Percentiles rank a stretch among this genome's conserved stretches.
These are phyloP conservation scores for Dalechampia spathulata DNA, from an alignment of 441 rosid species.

Conservation along the genomic window DNA sequence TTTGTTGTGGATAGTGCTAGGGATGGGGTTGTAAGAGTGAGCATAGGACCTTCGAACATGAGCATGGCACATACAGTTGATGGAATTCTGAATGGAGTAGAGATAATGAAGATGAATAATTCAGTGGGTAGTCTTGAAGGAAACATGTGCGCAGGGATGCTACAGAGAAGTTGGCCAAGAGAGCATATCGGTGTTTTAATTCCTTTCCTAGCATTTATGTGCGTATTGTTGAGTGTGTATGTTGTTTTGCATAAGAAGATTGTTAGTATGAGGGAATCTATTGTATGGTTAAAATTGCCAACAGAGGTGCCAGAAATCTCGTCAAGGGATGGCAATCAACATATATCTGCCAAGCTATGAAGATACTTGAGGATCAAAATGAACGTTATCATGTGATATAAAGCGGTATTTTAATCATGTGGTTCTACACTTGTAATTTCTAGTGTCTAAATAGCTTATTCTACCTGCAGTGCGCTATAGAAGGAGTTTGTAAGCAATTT, in stretches of 20 bases:
- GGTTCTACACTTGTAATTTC: no score
- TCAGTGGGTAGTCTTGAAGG: constrained; percentile 77
- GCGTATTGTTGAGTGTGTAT: constrained; percentile 46
- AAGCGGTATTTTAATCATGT: no score
- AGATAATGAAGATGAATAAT: constrained; percentile 82
- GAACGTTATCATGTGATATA: no score
- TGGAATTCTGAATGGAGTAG: constrained; percentile 69
- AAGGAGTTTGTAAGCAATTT: no score
- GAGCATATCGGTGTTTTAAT: constrained; percentile 33
- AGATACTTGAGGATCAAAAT: constrained; percentile 12
- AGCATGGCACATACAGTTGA: constrained; percentile 43
- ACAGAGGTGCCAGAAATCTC: constrained; percentile 32
- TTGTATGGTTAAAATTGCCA: constrained; percentile 62
- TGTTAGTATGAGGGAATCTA: constrained; percentile 12
- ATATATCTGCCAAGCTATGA: constrained; percentile 26
- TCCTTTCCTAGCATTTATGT: constrained; percentile 49
- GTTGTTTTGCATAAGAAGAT: constrained; percentile 38
- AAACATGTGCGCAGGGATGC: constrained; percentile 37
- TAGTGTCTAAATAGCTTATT: no score
- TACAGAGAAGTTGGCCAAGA: constrained; percentile 47
- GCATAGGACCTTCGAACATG: constrained; percentile 57
- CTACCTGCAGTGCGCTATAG: no score
- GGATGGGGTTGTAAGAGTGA: constrained; percentile 36
- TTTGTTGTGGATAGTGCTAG: constrained; percentile 38
- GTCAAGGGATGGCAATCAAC: constrained; percentile 25